These are phyloP conservation scores for Phytophthora syringae DNA, from an alignment of 352 stramenopile genomes.

Conservation along the genomic window DNA sequence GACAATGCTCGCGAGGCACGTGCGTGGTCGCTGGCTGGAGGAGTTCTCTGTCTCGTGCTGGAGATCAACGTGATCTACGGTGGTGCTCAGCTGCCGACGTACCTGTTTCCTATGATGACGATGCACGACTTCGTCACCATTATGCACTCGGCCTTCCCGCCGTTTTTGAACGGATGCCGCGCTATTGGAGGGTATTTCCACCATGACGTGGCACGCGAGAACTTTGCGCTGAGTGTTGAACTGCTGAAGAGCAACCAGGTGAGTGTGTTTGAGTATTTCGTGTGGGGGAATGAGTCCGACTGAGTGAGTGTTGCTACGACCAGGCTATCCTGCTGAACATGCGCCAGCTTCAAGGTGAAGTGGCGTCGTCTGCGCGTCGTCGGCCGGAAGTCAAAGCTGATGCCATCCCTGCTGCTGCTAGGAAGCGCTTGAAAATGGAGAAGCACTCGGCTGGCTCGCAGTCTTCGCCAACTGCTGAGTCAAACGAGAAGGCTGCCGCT, in stretches of 20 bases:
- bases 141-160: constrained; percentile 94
- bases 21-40: constrained; percentile 94
- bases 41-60: constrained; percentile 93
- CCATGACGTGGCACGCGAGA: constrained; percentile 69
- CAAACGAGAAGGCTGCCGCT: constrained; percentile 36
- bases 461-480: constrained; percentile 8
- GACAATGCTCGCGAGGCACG: constrained; percentile 88
- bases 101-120: constrained; percentile 82
- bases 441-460: constrained; percentile 43
- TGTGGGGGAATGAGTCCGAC: background rate
- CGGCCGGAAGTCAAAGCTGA: constrained; percentile 65
- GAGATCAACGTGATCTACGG: constrained; percentile 93
- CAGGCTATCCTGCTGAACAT: constrained; percentile 82
- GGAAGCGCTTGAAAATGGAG: constrained; percentile 72
- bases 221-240: constrained; percentile 77
- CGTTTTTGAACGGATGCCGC: constrained; percentile 97
- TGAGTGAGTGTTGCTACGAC: background rate
- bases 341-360: constrained; percentile 79
- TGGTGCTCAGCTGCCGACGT: constrained; percentile 53
- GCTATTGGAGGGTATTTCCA: constrained; percentile 94
- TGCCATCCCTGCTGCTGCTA: constrained; percentile 53
- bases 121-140: constrained; percentile 94
- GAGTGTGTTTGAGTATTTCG: constrained; percentile 3
- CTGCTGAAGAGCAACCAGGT: constrained; percentile 86
- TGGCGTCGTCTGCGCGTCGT: constrained; percentile 64